A percentile compares a stretch with the other conserved stretches of the same genome.
Evolutionary conservation across 2,329 filamentous ascomycete genomes (phyloP).

Genomic region (Cytospora piceicola): DNA sequence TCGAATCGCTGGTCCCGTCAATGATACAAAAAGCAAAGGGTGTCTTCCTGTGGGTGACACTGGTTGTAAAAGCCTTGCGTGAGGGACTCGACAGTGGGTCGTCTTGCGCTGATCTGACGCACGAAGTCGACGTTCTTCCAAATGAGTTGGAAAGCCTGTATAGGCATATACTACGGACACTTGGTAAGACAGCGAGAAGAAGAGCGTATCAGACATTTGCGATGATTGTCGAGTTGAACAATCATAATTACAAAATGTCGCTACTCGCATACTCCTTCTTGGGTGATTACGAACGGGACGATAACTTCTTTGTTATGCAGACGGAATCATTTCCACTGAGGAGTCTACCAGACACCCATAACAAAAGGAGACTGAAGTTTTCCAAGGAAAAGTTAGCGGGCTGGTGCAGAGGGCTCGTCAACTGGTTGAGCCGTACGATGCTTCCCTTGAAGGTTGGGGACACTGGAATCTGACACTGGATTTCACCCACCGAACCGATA

Average conservation of each 20-base stretch:
- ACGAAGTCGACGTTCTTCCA: conserved; percentile 10
- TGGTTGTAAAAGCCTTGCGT: conserved; percentile 9
- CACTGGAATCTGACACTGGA: background rate
- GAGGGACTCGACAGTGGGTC: conserved; percentile 6
- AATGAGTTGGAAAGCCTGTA: conserved; percentile 13
- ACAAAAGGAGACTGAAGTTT: background rate
- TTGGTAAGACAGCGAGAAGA: background rate
- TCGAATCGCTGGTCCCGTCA: conserved; percentile 6
- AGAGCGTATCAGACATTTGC: conserved; percentile 15
- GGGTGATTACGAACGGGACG: background rate
- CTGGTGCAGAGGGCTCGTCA: conserved; percentile 16
- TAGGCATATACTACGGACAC: background rate
- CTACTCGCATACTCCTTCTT: conserved; percentile 17
- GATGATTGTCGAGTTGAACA: conserved; percentile 11
- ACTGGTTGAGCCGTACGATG: background rate
- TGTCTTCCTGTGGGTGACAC: conserved; percentile 18
- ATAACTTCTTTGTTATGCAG: background rate
- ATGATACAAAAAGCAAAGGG: conserved; percentile 13
- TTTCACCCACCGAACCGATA: conserved; percentile 4
- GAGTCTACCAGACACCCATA: background rate
- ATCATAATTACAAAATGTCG: conserved; percentile 4
- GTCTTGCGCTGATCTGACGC: background rate
- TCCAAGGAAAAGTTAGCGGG: background rate
- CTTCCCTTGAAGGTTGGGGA: background rate
- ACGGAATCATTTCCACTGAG: background rate